A percentile compares a stretch with the other conserved stretches of the same genome.
Conservation (phyloP, 2,329 filamentous ascomycete species). For the Trichoderma sp. region DNA sequence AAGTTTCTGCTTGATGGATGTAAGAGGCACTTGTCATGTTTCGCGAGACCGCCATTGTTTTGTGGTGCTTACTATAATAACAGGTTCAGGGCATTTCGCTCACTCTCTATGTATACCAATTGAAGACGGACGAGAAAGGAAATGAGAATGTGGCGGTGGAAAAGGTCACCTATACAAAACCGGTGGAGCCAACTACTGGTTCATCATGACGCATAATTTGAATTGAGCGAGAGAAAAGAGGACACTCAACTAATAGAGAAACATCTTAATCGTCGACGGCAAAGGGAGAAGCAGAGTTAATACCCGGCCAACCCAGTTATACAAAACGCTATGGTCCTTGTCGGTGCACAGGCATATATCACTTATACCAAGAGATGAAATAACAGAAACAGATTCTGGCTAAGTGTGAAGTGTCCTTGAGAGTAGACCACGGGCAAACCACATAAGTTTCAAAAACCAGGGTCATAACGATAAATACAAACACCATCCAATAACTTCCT, state of each 20-base stretch:
- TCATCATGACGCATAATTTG: slow-evolving; percentile 46
- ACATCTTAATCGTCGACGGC: slow-evolving; percentile 21
- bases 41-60: neutral
- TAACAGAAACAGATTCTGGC: slow-evolving; percentile 19
- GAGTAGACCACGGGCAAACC: slow-evolving; percentile 29
- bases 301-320: slow-evolving; percentile 32
- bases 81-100: slow-evolving; percentile 95
- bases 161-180: slow-evolving; percentile 84
- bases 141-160: slow-evolving; percentile 80
- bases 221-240: slow-evolving; percentile 12
- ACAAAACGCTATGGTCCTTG: neutral
- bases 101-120: slow-evolving; percentile 90
- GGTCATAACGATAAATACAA: slow-evolving; percentile 36
- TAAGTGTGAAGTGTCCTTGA: slow-evolving; percentile 26
- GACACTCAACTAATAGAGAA: neutral
- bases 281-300: slow-evolving; percentile 31
- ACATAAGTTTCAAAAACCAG: slow-evolving; percentile 26
- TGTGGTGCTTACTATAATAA: slow-evolving; percentile 30
- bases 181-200: slow-evolving; percentile 58
- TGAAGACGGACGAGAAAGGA: slow-evolving; percentile 75
- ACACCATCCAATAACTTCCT: slow-evolving; percentile 35
- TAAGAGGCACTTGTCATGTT: slow-evolving; percentile 52
- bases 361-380: slow-evolving; percentile 23
- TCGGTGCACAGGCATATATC: neutral
- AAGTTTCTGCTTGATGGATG: slow-evolving; percentile 97